Base-by-base conservation (phyloP, 441 rosid species). In the Erodium texanum region DNA sequence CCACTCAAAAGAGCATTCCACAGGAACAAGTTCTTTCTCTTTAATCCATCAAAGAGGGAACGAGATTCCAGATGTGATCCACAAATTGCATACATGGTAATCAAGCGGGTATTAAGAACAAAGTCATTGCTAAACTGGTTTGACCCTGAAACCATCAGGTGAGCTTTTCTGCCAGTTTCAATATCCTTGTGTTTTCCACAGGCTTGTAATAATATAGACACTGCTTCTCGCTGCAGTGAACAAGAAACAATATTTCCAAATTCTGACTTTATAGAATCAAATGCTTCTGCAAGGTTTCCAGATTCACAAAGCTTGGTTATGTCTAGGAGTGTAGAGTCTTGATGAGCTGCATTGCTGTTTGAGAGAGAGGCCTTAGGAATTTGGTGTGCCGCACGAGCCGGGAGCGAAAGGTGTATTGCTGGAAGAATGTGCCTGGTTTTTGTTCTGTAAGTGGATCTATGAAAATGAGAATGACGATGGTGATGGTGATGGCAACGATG, bases 1-100 rank as follows among this genome's bases (percentile, higher is more conserved):
- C 82, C 90, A 71, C 92, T 87, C 71, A 89, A 70, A 71, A 89
- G 67, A 61, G 89, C 87, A 79, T 87, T 89, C 92, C 95, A 87
- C 68, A 77, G 82, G 66, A 86, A 82, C 79, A 86, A 77, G 77
- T 85, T 86, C 82, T 76, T 88, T 19, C 64, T 73, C 20, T 43
- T 64, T 54, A 85, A 74, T 56, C 65, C 61, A 75, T 86, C 84
- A 64, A 88, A 84, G 70, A 73, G 75, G 2, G 68, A 74, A 27
- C 86, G 85, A 50, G 88, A 85, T 63, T 85, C 87, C 66, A 63
- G 32, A 19, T 76, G 80, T 58, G 73, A 81, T 12, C 89, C 85
- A 64, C 91, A 86, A 74, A 74, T 45, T 0, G 87, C 75, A 68
- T 85, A 88, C 89, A 86, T 82, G 20, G 86, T 80, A 75, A 88